Base-by-base conservation (phyloP, 768 basidiomycete genomes). In the Lentinula lateritia region DNA sequence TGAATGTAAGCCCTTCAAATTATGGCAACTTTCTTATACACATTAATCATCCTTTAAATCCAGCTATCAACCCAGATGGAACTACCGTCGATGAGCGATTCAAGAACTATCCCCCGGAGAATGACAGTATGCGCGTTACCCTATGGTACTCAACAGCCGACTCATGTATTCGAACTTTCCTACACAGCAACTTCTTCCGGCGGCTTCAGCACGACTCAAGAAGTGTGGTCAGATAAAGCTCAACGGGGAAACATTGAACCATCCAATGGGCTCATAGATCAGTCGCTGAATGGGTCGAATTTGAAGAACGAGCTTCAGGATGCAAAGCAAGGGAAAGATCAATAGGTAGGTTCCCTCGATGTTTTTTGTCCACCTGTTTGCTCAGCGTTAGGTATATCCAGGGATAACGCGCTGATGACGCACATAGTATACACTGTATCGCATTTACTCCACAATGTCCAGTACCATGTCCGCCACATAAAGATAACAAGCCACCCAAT, bases 181-280 rank as follows among this genome's bases (percentile, higher is more conserved):
- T 57, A 16, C 23, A 6, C 39, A 70, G 70, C 68, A 16, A 70
- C 69, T 12, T 64, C 71, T 3, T 68, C 67, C 41, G 71, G 70
- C 1, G 71, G 71, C 6, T 72, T 70, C 48, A 66, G 69, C 42
- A 64, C 67, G 4, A 23, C 67, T 13, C 38, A 54, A 36, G 68
- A 69, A 43, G 64, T 72, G 7, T 71, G 71, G 71, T 68, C 70
- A 4, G 62, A 68, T 41, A 67, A 64, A 35, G 66, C 68, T 12
- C 71, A 71, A 59, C 67, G 70, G 35, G 70, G 71, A 16, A 63
- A 69, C 8, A 45, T 45, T 50, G 34, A 23, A 8, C 43, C n/a
- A 20, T 34, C 45, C 36, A 54, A 52, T 20, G 68, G 69, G 8
- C 46, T 68, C 12, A 62, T 70, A 6, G 64, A 71, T 18, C 68